Evolutionary conservation across 352 stramenopile genomes (phyloP).

Genomic region (Globisporangium middletonii): DNA sequence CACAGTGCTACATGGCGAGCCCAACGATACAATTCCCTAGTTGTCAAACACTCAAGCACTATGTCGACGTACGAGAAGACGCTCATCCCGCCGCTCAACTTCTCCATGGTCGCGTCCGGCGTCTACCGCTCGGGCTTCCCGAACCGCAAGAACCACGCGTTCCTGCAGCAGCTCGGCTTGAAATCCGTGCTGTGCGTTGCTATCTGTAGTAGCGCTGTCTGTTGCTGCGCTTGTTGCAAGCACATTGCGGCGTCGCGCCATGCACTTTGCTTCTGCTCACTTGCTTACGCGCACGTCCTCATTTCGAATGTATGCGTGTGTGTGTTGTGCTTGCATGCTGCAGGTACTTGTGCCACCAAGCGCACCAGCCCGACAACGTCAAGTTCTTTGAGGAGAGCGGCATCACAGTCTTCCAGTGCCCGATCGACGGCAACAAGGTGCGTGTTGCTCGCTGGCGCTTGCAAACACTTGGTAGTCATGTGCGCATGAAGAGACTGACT

Average conservation of each 20-base stretch:
- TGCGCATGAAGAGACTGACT: background rate
- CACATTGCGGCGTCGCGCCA: background rate
- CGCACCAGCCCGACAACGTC: conserved; percentile 77
- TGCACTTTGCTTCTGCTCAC: background rate
- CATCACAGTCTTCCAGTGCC: conserved; percentile 79
- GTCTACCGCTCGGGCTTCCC: conserved; percentile 87
- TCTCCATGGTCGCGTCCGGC: conserved; percentile 84
- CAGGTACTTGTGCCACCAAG: conserved; percentile 80
- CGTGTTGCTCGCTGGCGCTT: background rate
- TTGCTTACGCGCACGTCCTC: background rate
- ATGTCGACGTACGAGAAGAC: conserved; percentile 88
- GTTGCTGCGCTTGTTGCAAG: background rate
- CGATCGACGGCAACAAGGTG: conserved; percentile 88
- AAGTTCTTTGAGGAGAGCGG: conserved; percentile 78
- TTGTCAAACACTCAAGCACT: background rate
- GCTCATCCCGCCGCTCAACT: conserved; percentile 87
- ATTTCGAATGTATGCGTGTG: background rate
- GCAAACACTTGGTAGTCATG: too few species aligned
- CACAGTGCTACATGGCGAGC: too few species aligned
- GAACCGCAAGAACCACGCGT: conserved; percentile 85
- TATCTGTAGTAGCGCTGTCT: background rate
- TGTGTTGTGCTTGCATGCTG: conserved; percentile 5
- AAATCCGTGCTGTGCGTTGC: conserved; percentile 79
- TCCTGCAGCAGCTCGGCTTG: conserved; percentile 80
- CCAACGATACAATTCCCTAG: too few species aligned